Conservation (phyloP, 1,284 basidiomycete genomes). For the Cryptococcus deneoformans region DNA sequence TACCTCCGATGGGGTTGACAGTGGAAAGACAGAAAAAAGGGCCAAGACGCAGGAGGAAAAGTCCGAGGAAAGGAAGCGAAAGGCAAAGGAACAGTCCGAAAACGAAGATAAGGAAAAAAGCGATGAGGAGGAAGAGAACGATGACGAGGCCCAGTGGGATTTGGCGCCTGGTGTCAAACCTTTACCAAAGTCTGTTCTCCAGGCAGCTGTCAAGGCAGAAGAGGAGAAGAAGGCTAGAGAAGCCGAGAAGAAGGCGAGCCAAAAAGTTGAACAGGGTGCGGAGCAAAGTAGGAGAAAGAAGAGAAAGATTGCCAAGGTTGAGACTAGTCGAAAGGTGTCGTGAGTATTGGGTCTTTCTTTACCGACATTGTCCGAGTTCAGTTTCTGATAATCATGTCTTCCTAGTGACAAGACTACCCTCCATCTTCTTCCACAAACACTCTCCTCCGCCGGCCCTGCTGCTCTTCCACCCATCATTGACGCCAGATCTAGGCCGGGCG, state of each 20-base stretch:
- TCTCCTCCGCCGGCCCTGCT: conserved; percentile 1
- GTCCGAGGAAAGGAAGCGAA: conserved; percentile 4
- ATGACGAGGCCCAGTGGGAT: conserved; percentile 20
- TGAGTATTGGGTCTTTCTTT: conserved; percentile 2
- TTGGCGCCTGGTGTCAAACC: conserved; percentile 14
- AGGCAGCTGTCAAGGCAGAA: conserved; percentile 12
- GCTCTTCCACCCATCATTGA: conserved; percentile 27
- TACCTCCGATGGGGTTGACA: background rate
- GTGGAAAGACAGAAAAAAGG: conserved; percentile 1
- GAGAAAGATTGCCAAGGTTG: conserved; percentile 13
- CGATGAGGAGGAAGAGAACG: conserved; percentile 3
- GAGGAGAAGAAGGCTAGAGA: conserved; percentile 7
- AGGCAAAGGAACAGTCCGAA: conserved; percentile 2
- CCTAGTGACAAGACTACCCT: conserved; percentile 15
- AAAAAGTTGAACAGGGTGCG: background rate
- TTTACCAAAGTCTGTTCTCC: conserved; percentile 13
- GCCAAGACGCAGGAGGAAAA: background rate
- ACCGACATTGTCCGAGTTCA: background rate
- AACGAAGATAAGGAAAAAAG: conserved; percentile 2
- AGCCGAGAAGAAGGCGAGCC: background rate
- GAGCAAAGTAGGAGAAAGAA: conserved; percentile 12
- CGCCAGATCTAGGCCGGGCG: conserved; percentile 7
- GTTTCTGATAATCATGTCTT: background rate
- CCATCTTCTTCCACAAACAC: conserved; percentile 12
- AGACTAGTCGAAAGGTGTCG: conserved; percentile 11